Conservation (phyloP, 306 rosid genomes). For the Pterocarpus macrocarpus region DNA sequence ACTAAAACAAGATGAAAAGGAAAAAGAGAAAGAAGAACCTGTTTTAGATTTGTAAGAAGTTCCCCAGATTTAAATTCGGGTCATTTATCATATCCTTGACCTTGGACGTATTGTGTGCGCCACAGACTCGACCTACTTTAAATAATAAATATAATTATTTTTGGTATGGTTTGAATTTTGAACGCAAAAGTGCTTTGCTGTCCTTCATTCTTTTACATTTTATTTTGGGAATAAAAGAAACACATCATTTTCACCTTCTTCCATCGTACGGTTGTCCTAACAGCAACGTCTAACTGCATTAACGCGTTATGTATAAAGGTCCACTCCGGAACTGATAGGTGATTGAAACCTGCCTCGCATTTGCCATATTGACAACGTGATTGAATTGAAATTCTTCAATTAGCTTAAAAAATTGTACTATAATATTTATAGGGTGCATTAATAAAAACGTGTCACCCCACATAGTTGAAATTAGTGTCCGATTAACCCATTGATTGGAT, state of each 20-base stretch:
- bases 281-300: not conserved
- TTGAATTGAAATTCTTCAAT: not conserved
- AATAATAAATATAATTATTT: too few relatives aligned
- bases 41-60: too few relatives aligned
- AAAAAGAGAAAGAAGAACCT: too few relatives aligned
- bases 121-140: too few relatives aligned
- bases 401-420: not conserved
- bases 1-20: too few relatives aligned
- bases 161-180: not conserved
- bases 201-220: not conserved
- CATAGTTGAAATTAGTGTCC: not conserved
- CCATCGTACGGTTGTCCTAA: conserved; percentile 6
- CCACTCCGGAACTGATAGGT: not conserved
- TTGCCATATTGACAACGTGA: conserved; percentile 24
- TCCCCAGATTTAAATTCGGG: too few relatives aligned
- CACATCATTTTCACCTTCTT: conserved; percentile 9
- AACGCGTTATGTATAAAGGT: not conserved
- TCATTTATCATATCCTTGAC: too few relatives aligned
- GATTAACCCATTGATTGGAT: too few relatives aligned
- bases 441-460: conserved; percentile 31
- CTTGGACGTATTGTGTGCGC: too few relatives aligned
- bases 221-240: not conserved
- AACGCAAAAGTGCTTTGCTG: not conserved
- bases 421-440: not conserved
- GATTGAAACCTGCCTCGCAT: not conserved